Evolutionary conservation across 2,329 filamentous ascomycete genomes (phyloP), one percentile per base, ranked within the genome.

Genomic region (Talaromyces sp.): DNA sequence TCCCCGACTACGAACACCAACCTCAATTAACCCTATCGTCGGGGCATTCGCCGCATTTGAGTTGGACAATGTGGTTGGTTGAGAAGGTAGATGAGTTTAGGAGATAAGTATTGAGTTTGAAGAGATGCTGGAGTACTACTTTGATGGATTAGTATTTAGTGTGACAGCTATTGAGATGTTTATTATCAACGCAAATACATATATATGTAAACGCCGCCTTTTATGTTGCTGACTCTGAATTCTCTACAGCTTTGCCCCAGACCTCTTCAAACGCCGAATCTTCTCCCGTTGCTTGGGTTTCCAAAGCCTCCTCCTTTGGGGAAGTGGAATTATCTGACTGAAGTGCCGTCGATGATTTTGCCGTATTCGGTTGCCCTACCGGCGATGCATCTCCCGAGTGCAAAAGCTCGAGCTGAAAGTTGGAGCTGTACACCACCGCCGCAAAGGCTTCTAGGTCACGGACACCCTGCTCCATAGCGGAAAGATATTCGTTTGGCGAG

Each of bases 391-490:
- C 58, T 29, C 55, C 69, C 14, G 70, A 63, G 21, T 68, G 67
- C 2, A 70, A 63, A 19, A 73, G 61, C 59, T 74, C 70, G 5
- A 72, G 65, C 53, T 79, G 74, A 58, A 80, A 76, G 63, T 80
- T 79, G 24, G 76, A 79, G 60, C 77, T 79, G 62, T 80, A 80
- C n/a, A 80, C 75, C 19, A 80, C 77, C 4, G 78, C 78, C 0
- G 78, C 78, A 65, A 80, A 80, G 1, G 78, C 77, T 59, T 80
- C 78, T 17, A 80, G 66, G 63, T 80, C 77, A n/a, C 75, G 74
- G 0, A 80, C 78, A 21, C 76, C 75, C 56, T 77, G 73, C 56
- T 80, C 77, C 71, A 79, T 78, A 1, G 71, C 70, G 1, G 68
- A 65, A 21, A 80, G 67, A 63, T 80, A 80, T 53, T 80, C 72